These are phyloP conservation scores for Volvox carteri DNA, from an alignment of 163 green algal genomes.

Conservation along the genomic window DNA sequence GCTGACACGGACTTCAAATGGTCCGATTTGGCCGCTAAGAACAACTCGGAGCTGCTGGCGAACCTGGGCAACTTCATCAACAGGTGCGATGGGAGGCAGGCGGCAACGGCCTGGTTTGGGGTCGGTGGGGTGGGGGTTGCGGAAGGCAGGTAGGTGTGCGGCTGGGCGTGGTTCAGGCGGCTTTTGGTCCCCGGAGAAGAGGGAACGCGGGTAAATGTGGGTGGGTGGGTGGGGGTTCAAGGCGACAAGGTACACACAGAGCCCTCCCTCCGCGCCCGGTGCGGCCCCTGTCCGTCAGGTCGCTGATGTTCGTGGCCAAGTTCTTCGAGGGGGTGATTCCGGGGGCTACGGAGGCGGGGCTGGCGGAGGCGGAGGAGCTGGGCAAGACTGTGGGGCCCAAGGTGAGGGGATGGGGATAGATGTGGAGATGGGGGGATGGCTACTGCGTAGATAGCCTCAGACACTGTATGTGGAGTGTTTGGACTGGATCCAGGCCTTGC, in stretches of 20 bases:
- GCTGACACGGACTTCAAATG: conserved; percentile 93
- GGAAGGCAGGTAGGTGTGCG: too few species aligned
- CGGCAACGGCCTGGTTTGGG: not conserved
- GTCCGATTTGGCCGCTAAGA: conserved; percentile 75
- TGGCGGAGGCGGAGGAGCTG: conserved; percentile 66
- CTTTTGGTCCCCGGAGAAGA: too few species aligned
- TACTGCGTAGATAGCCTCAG: too few species aligned
- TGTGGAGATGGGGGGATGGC: too few species aligned
- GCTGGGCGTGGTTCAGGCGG: too few species aligned
- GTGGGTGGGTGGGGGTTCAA: too few species aligned
- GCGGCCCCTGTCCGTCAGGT: too few species aligned
- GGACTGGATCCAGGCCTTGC: not conserved
- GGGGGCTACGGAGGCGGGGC: conserved; percentile 58
- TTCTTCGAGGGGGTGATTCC: conserved; percentile 80
- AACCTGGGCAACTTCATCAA: conserved; percentile 99
- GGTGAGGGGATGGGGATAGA: conserved; percentile 53
- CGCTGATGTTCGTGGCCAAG: conserved; percentile 76
- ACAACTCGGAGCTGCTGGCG: conserved; percentile 96
- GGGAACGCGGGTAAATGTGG: too few species aligned
- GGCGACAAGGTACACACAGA: too few species aligned
- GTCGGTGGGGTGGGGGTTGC: conserved; percentile 4
- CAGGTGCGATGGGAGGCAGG: conserved; percentile 48
- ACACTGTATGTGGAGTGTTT: not conserved
- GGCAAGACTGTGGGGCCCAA: conserved; percentile 71
- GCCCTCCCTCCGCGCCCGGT: too few species aligned